Evolutionary conservation across 2,329 filamentous ascomycete genomes (phyloP), one percentile per base, ranked within the genome.

Genomic region (Phaeosphaeria sp.): DNA sequence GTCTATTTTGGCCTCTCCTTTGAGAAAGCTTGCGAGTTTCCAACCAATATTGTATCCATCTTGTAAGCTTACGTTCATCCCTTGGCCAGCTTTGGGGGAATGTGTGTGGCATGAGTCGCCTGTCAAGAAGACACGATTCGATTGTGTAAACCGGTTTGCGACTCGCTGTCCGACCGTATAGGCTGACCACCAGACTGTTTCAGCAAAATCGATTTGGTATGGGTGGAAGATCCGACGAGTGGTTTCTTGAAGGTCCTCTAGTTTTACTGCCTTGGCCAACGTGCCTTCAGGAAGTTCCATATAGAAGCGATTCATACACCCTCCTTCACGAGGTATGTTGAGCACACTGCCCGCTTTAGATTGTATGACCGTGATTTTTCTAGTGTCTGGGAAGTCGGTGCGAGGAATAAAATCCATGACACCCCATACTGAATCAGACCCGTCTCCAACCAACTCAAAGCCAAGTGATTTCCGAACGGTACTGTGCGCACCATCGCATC

Each of bases 151-250:
- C 53, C 84, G 83, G 66, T 86, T 87, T 5, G 89, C 89, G 39
- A 91, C 83, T 27, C 89, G 84, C 78, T 90, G 88, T 18, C 87
- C 86, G 57, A 90, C 86, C 64, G 87, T 83, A 71, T 90, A 91
- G 46, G 87, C 85, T 48, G 88, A 89, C 76, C 90, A 91, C 87
- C 88, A 91, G 13, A 48, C 22, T 27, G 45, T 48, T 48, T 48
- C 22, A 18, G 42, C 42, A 44, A 44, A 44, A 8, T 44, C 42
- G 21, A 44, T 44, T 8, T 44, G 42, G 20, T 44, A 44, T 44
- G 42, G 42, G 42, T 44, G 42, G 42, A 44, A 44, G 42, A 44
- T 44, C 42, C 42, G 42, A 44, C 42, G 42, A 44, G 42, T 44
- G 42, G 42, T 44, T 44, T 44, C 42, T 44, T 44, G 42, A 11